Base-by-base conservation (phyloP, 208 protist species). In the Tritrichomonas foetus region DNA sequence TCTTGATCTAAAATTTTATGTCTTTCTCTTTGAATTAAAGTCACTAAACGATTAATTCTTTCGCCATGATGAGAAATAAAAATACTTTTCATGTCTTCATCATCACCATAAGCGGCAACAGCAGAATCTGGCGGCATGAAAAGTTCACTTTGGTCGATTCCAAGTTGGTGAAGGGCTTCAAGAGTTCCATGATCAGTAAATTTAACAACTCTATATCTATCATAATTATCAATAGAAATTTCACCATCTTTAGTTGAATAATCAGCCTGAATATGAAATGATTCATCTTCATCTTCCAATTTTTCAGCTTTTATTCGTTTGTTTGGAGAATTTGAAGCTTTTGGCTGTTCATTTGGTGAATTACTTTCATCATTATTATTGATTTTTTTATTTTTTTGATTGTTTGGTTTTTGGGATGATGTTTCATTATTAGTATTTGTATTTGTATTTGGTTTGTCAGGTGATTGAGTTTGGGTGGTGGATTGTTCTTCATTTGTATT, bases 131-230 rank as follows among this genome's bases (percentile, higher is more conserved):
- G 33, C 3, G 69, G 69, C 69, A 78, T 78, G 44, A 78, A 78
- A 36, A 78, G 69, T 20, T 78, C 69, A 39, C 33, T 47, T 39
- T 25, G 33, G 20, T 78, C 69, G 44, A 78, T 78, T 47, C 69
- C 69, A 11, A 78, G 33, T 16, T 47, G 14, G 5, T 78, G 36
- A 47, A 78, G 33, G 1, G 69, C 69, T 47, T 20, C 33, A 27
- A 78, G 5, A 47, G 69, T 78, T 14, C 69, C 69, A 44, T 78
- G 69, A 78, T 78, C 69, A 47, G 69, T 78, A 78, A 78, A 78
- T 78, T 14, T 78, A 11, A 36, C 44, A 39, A 33, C 5, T 78
- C 44, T 36, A 20, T 1, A 47, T 47, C 33, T 36, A 78, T 78
- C 69, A 47, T 47, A 78, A 20, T 78, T 78, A 47, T 78, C 33